Evolutionary conservation across 225 moss, liverwort and hornwort genomes (phyloP).

Genomic region (Lunularia cruciata): DNA sequence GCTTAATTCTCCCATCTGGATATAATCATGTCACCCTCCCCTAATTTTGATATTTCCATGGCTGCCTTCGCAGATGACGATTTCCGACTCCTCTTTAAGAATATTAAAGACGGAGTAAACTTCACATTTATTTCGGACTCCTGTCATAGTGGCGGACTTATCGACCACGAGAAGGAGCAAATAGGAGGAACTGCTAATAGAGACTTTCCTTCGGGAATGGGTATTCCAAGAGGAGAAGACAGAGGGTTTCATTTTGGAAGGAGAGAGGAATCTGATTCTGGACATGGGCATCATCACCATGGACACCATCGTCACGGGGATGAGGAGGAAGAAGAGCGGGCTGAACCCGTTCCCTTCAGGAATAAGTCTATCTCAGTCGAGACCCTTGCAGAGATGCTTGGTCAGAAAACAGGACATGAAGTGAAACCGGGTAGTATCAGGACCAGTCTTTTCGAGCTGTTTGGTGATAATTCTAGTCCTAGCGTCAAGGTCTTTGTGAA

Average conservation of each 20-base stretch:
- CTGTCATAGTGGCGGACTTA: slow-evolving; percentile 95
- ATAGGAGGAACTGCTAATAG: slow-evolving; percentile 55
- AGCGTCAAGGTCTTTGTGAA: slow-evolving; percentile 90
- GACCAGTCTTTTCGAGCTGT: slow-evolving; percentile 77
- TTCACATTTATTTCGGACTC: slow-evolving; percentile 95
- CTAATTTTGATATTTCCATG: too few relatives aligned
- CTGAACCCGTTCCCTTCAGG: slow-evolving; percentile 8
- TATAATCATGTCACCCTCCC: too few relatives aligned
- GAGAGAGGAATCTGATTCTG: neutral
- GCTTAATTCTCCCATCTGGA: too few relatives aligned
- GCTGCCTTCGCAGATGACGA: slow-evolving; percentile 68
- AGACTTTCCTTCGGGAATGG: slow-evolving; percentile 8
- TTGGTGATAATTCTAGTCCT: slow-evolving; percentile 84
- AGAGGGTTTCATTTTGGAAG: neutral
- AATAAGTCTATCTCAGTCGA: slow-evolving; percentile 43
- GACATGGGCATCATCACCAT: slow-evolving; percentile 3
- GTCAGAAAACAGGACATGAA: slow-evolving; percentile 70
- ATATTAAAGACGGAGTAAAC: slow-evolving; percentile 62
- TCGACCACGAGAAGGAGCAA: slow-evolving; percentile 88
- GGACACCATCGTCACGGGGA: slow-evolving; percentile 8
- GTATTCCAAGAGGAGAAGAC: slow-evolving; percentile 10
- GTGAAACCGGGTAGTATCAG: slow-evolving; percentile 81
- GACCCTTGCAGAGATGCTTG: slow-evolving; percentile 65
- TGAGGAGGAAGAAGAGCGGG: slow-evolving; percentile 31
- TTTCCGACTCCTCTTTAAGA: slow-evolving; percentile 69